Evolutionary conservation across 495 filamentous ascomycete species (phyloP), one percentile per base, ranked within the genome.

Genomic region (Hypoxylon rickii): DNA sequence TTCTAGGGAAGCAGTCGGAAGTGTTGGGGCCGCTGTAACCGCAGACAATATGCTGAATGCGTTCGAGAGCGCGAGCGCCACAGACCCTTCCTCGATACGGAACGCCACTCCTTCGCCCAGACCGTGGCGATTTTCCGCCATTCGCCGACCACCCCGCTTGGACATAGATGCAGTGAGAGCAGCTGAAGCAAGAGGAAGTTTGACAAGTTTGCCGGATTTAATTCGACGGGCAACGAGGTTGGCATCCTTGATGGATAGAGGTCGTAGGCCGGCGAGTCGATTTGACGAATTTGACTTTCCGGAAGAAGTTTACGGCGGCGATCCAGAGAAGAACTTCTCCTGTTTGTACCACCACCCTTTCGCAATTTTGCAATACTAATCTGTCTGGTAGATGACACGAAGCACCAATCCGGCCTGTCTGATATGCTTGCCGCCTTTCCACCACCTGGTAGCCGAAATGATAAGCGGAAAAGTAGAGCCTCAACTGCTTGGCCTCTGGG

Each of bases 401-500:
- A 74, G 62, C 77, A 72, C 55, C 79, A 71, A 81, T 92, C 60
- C 12, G 76, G 77, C 3, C 77, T 98, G 36, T 92, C 90, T 12
- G 92, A 96, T 64, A 96, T 97, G 67, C 79, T 98, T 4, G 88
- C 89, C 10, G 89, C 91, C 11, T 98, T 98, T 53, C 94, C 94
- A 6, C 88, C 92, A 8, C 92, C 94, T 4, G 77, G 78, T 6
- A 85, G 79, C 4, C 83, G 82, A 15, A 79, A 63, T 46, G 71
- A 71, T 42, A 54, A 73, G 42, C 75, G 74, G 24, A 68, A 74
- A 16, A 76, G 72, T 44, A 57, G 41, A 41, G 15, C 18, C 29
- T 76, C 72, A 15, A 36, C 17, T 16, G 69, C 72, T 31, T 81
- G 77, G 73, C 78, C 76, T n/a, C 58, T 73, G 31, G 69, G 63